Evolutionary conservation across 495 filamentous ascomycete genomes (phyloP).

Genomic region (Sordaria brevicollis): DNA sequence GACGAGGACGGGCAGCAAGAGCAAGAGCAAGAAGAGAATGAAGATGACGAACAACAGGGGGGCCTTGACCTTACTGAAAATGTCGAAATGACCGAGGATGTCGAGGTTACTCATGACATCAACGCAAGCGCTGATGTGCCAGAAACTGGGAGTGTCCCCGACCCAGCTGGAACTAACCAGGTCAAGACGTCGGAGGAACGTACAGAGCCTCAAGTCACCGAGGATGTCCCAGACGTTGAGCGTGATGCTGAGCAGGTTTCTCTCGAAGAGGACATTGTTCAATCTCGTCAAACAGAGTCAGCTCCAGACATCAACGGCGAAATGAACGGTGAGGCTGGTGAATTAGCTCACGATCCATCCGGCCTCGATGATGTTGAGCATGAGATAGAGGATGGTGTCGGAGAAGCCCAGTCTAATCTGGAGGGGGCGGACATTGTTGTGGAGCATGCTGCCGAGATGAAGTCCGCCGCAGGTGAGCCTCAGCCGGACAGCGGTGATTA

Average conservation of each 20-base stretch:
- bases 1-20: not conserved
- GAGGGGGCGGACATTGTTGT: not conserved
- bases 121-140: not conserved
- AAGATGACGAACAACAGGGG: constrained; percentile 16
- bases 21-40: constrained; percentile 28
- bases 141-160: not conserved
- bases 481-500: not conserved
- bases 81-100: constrained; percentile 13
- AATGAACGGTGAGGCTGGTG: not conserved
- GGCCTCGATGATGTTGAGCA: not conserved
- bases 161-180: not conserved
- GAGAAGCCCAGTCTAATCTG: not conserved
- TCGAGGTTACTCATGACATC: constrained; percentile 2
- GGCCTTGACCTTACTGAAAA: constrained; percentile 11
- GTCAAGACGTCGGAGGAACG: not conserved
- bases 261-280: not conserved
- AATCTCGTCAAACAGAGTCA: not conserved
- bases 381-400: not conserved
- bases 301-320: not conserved
- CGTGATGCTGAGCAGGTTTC: not conserved
- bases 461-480: not conserved
- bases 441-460: not conserved
- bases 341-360: not conserved
- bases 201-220: not conserved
- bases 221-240: not conserved